Base-by-base conservation (phyloP, 2,329 filamentous ascomycete genomes). In the Xylaria sp. region DNA sequence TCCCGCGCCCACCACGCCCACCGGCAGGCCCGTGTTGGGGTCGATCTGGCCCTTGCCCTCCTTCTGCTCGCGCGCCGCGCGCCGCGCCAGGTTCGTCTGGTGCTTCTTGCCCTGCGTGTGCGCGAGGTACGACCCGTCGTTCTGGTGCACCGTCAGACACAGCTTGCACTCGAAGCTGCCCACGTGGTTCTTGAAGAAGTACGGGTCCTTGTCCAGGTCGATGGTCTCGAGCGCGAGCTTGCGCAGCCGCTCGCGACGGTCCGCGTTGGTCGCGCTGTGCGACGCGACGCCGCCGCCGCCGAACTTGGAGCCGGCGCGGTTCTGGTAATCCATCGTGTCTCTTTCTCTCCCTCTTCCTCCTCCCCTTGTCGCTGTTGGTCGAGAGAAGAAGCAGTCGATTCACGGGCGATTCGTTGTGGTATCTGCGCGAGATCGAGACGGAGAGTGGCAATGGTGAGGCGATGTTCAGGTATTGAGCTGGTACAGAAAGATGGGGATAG, bases 171-270 rank as follows among this genome's bases (percentile, higher is more conserved):
- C 95, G 79, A 97, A 99, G 73, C 90, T 95, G 74, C 95, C 95
- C 72, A 98, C 92, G 79, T 99, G 94, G 83, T 99, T 99, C 78
- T 96, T 96, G 89, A 99, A 99, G 83, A 98, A 97, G 86, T 98
- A 99, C 0, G 95, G 95, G 80, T 99, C 95, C 81, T 97, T 98
- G 80, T 98, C 95, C 66, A 98, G 91, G 81, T 98, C 94, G 83
- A 99, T 99, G 58, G 93, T 96, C 81, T 99, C 95, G 74, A 99
- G 91, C 60, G 95, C 95, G 74, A 99, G 93, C 82, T 97, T 97
- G 78, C 94, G 93, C 38, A 99, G 90, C 66, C 95, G 93, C 79
- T 99, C 95, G 76, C 95, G 92, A 62, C 95, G 92, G 85, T 98
- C 95, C 68, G 95, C 94, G 78, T 98, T 98, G 65, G 93, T 96